Percentiles rank a stretch among this genome's conserved stretches.
These are phyloP conservation scores for Salix caprea DNA, from an alignment of 345 rosid genomes.

Conservation along the genomic window DNA sequence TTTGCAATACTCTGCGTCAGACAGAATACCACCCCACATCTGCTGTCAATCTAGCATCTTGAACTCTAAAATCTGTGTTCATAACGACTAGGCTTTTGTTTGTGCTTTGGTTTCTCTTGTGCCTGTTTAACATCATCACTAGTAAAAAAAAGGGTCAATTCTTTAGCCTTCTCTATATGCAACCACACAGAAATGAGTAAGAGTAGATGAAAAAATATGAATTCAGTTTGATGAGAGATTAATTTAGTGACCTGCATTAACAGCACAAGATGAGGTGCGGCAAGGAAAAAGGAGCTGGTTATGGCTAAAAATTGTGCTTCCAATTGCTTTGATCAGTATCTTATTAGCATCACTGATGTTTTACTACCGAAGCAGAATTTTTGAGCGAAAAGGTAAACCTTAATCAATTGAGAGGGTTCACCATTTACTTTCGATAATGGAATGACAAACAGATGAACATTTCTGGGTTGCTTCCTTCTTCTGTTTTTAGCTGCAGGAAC, in stretches of 20 bases:
- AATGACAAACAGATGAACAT: not conserved
- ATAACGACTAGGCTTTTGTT: no score
- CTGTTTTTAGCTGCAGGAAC: not conserved
- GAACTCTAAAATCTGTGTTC: no score
- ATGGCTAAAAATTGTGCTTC: constrained; percentile 17
- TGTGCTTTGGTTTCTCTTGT: no score
- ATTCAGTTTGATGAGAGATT: not conserved
- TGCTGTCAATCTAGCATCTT: no score
- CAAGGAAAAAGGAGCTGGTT: constrained; percentile 14
- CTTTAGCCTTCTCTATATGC: not conserved
- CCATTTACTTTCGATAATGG: not conserved
- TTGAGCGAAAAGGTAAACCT: constrained; percentile 20
- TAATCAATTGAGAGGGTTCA: not conserved
- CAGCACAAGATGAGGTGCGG: constrained; percentile 26
- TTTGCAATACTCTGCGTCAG: no score
- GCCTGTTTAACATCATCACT: no score
- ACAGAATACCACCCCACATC: no score
- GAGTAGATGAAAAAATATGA: no score
- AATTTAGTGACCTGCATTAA: not conserved
- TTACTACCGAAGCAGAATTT: constrained; percentile 13
- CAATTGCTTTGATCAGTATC: constrained; percentile 18
- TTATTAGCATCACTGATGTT: constrained; percentile 1
- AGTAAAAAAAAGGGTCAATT: no score
- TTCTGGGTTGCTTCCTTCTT: not conserved
- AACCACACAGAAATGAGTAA: not conserved